A percentile compares a stretch with the other conserved stretches of the same genome.
phyloP scores from a whole-genome alignment of 306 rosid genomes.

The Casuarina glauca region DNA sequence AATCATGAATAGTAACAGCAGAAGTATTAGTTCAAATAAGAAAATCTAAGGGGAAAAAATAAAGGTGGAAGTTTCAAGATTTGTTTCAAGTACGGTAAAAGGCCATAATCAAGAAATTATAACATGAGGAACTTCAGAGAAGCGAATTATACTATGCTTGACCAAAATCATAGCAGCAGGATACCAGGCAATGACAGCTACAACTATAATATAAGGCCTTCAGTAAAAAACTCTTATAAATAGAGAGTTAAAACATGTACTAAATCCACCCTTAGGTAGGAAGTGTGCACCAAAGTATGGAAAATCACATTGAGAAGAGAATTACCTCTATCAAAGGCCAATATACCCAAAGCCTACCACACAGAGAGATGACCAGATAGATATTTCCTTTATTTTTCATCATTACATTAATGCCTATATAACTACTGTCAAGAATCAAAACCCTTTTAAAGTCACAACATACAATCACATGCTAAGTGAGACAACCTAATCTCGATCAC shows the following conservation, averaged over 20 bases:
- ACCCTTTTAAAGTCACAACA: neutral
- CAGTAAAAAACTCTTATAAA: neutral
- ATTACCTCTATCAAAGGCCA: neutral
- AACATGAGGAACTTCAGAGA: neutral
- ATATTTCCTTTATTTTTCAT: neutral
- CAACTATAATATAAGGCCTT: neutral
- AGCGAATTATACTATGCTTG: neutral
- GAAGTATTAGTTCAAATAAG: neutral
- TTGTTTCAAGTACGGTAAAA: conserved; percentile 1
- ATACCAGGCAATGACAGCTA: neutral
- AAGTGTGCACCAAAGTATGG: neutral
- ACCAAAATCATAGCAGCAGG: neutral
- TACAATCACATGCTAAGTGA: neutral
- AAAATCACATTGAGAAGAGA: neutral
- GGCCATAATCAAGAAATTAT: too few species aligned
- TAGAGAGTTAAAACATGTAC: neutral
- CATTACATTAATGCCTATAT: neutral
- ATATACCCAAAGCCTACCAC: neutral
- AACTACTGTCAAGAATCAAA: neutral
- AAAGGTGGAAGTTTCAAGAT: neutral
- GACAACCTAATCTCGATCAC: neutral
- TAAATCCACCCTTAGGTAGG: neutral
- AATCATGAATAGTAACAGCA: neutral
- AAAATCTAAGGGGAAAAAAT: neutral
- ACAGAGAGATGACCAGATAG: neutral